Evolutionary conservation across 2,329 filamentous ascomycete species (phyloP).

Genomic region (Chrysosporium queenslandicum): DNA sequence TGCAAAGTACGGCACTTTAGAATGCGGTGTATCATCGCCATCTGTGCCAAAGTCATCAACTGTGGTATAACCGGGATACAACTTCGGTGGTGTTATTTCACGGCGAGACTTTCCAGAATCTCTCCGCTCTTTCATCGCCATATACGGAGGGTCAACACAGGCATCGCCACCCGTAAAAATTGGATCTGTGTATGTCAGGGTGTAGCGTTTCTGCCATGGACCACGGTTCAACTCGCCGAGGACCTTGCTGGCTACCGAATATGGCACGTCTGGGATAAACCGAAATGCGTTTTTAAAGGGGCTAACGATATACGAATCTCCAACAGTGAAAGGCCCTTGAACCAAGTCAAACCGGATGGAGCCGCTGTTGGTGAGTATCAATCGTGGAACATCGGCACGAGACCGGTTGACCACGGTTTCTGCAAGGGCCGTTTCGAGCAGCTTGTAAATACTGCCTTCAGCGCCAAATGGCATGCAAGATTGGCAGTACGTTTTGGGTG

Average conservation of each 20-base stretch:
- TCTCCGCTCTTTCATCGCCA: constrained; percentile 5
- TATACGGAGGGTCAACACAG: constrained; percentile 18
- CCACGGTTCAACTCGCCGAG: constrained; percentile 23
- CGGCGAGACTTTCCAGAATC: constrained; percentile 20
- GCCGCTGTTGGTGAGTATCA: constrained; percentile 53
- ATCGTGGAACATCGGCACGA: constrained; percentile 42
- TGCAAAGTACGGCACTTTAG: constrained; percentile 20
- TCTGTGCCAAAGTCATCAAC: constrained; percentile 28
- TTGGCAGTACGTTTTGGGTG: constrained; percentile 48
- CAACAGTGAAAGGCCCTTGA: constrained; percentile 51
- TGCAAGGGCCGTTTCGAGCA: constrained; percentile 44
- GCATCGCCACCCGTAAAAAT: constrained; percentile 7
- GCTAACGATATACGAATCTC: constrained; percentile 24
- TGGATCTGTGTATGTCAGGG: constrained; percentile 10
- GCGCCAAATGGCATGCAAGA: constrained; percentile 45
- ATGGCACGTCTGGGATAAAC: constrained; percentile 26
- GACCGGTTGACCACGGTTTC: constrained; percentile 43
- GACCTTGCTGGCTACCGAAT: constrained; percentile 24
- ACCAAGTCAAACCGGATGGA: constrained; percentile 53
- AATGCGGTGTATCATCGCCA: constrained; percentile 29
- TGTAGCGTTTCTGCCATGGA: constrained; percentile 22
- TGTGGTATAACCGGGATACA: constrained; percentile 25
- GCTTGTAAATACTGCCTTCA: constrained; percentile 46
- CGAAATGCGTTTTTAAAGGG: constrained; percentile 26
- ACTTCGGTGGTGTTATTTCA: background rate